These are phyloP conservation scores for Trichoderma polysporum DNA, from an alignment of 2,329 filamentous ascomycete genomes.

Conservation along the genomic window DNA sequence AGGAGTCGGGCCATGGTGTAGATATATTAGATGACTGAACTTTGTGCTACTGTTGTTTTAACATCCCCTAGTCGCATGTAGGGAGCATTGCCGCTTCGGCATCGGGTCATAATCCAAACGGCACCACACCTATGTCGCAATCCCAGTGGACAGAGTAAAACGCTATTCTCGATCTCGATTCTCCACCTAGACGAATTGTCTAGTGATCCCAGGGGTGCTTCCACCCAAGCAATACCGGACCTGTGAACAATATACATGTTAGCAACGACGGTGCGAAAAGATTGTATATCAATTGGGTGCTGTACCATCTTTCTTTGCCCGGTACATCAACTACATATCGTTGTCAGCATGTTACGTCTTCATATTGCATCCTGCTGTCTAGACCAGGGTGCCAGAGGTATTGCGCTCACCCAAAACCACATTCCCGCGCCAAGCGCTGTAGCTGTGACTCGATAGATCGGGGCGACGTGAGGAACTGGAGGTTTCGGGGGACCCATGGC, in stretches of 20 bases:
- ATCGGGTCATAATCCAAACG: neutral
- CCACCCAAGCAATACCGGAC: slow-evolving; percentile 19
- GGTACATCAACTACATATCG: slow-evolving; percentile 16
- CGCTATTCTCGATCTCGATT: neutral
- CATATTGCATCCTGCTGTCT: neutral
- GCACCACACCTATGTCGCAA: neutral
- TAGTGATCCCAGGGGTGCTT: slow-evolving; percentile 23
- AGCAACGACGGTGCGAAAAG: neutral
- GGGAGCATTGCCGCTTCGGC: neutral
- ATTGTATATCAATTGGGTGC: neutral
- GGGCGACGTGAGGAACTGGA: slow-evolving; percentile 50
- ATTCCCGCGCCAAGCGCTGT: slow-evolving; percentile 76
- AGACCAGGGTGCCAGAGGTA: neutral
- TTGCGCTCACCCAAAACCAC: slow-evolving; percentile 22
- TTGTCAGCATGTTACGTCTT: neutral
- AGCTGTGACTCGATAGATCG: slow-evolving; percentile 78
- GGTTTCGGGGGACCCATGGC: slow-evolving; percentile 41
- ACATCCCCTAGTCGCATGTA: neutral
- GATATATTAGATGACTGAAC: neutral
- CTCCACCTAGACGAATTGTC: neutral
- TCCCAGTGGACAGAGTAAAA: neutral
- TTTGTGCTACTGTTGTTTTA: neutral
- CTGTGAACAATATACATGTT: neutral
- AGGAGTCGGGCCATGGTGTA: neutral
- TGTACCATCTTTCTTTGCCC: slow-evolving; percentile 22